Percentiles rank a stretch among this genome's conserved stretches.
phyloP scores from a whole-genome alignment of 495 filamentous ascomycete genomes.

The Viridothelium virens region DNA sequence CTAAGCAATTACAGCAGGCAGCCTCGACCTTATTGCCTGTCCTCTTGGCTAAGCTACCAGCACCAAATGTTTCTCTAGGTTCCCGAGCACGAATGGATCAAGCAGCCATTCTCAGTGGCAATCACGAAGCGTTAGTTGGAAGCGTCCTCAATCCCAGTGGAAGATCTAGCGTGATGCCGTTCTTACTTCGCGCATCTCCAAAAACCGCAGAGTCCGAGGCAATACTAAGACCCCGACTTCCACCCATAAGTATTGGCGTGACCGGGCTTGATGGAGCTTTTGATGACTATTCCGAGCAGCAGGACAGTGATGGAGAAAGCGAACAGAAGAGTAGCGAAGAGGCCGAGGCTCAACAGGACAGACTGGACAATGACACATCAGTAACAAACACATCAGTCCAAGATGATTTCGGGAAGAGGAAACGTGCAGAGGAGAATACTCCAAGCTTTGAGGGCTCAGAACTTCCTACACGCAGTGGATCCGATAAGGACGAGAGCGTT shows the following conservation, averaged over 20 bases:
- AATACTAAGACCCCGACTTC: slow-evolving; percentile 61
- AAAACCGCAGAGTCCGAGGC: slow-evolving; percentile 59
- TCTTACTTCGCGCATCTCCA: slow-evolving; percentile 55
- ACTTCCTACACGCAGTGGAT: not conserved
- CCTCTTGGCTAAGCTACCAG: slow-evolving; percentile 51
- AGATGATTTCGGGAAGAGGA: not conserved
- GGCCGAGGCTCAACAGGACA: slow-evolving; percentile 18
- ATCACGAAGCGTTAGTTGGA: slow-evolving; percentile 63
- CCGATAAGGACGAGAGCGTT: not conserved
- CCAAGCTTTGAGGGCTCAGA: not conserved
- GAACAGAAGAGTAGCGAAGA: slow-evolving; percentile 22
- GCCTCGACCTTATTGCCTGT: slow-evolving; percentile 55
- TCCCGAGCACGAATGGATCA: slow-evolving; percentile 66
- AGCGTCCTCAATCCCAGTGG: slow-evolving; percentile 69
- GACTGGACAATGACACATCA: not conserved
- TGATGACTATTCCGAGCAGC: slow-evolving; percentile 14
- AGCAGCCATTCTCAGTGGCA: slow-evolving; percentile 60
- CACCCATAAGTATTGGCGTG: slow-evolving; percentile 34
- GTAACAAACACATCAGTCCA: not conserved
- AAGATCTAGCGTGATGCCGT: slow-evolving; percentile 60
- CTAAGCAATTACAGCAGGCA: slow-evolving; percentile 36
- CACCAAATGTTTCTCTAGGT: slow-evolving; percentile 52
- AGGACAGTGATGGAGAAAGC: slow-evolving; percentile 17
- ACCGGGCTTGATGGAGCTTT: slow-evolving; percentile 15
- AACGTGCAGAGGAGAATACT: not conserved